Evolutionary conservation across 2,329 filamentous ascomycete genomes (phyloP).

Genomic region (Rutstroemia sp.): DNA sequence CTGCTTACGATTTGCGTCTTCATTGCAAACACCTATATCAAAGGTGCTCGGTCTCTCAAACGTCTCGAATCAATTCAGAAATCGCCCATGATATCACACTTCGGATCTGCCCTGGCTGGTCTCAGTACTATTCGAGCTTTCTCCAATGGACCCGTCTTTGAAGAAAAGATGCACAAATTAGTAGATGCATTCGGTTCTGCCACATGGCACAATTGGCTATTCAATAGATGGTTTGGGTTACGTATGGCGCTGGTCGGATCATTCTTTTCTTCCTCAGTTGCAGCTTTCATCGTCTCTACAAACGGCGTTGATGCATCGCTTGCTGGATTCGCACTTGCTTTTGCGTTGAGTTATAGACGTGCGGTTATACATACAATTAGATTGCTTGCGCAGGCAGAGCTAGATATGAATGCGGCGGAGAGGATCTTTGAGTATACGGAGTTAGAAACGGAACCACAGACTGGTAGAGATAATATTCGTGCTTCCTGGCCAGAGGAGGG

Average conservation of each 20-base stretch:
- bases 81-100: constrained; percentile 63
- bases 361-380: constrained; percentile 57
- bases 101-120: constrained; percentile 61
- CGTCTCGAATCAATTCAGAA: constrained; percentile 68
- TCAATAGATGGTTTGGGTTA: constrained; percentile 65
- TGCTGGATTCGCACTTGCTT: constrained; percentile 67
- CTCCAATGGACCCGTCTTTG: constrained; percentile 57
- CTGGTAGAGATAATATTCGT: constrained; percentile 46
- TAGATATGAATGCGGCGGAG: constrained; percentile 72
- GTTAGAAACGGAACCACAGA: constrained; percentile 57
- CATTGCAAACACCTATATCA: constrained; percentile 48
- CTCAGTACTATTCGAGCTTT: constrained; percentile 69
- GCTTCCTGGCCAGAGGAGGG: constrained; percentile 70
- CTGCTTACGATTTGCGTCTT: constrained; percentile 29
- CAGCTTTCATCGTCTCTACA: constrained; percentile 52
- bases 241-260: constrained; percentile 64
- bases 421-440: constrained; percentile 67
- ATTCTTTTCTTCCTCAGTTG: constrained; percentile 56
- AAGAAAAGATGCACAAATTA: constrained; percentile 57
- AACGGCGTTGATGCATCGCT: constrained; percentile 57
- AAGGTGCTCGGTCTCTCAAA: constrained; percentile 64
- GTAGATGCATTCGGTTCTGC: constrained; percentile 60
- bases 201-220: constrained; percentile 58
- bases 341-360: constrained; percentile 59
- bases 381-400: constrained; percentile 59